Evolutionary conservation across 352 stramenopile species (phyloP), one percentile per base, ranked within the genome.

Genomic region (Globisporangium polare): DNA sequence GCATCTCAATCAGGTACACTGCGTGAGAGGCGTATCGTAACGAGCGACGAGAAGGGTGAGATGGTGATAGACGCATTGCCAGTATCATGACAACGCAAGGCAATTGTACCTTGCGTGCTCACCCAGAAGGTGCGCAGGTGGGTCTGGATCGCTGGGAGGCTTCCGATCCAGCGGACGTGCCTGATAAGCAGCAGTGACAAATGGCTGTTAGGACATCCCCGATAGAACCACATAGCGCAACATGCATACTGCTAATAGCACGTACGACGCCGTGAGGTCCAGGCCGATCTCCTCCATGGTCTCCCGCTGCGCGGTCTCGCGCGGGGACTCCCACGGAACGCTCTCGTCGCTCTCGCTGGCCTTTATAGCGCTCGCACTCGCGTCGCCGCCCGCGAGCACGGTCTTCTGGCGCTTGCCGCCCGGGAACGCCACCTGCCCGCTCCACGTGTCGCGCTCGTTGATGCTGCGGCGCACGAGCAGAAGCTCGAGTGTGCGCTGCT

Each of bases 221-320:
- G 22, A 6, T 42, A 69, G 35, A 50, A 31, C 37, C n/a, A 56
- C 10, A 27, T 22, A 69, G 67, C 12, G 49, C 60, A 53, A 46
- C 52, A 31, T 7, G 6, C 24, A 58, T 13, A 18, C 8, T 18
- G n/a, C 26, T 27, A 46, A 53, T 15, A 56, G 9, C 35, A 82
- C 72, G 58, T 77, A 86, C 76, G 74, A 52, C 26, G 61, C 43
- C 9, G 77, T 76, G 29, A 94, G 80, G 39, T 91, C 75, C 20
- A 95, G 65, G 13, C 86, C 86, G 42, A 95, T 82, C 71, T 95
- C 86, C 58, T 95, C 86, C 65, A 87, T 68, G 17, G 84, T 93
- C 68, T 95, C 86, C 13, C 86, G 77, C 63, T 77, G 71, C 10
- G 84, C 86, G 7, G 81, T 93, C 64, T 92, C 80, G 15, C 80